phyloP scores from a whole-genome alignment of 2,329 filamentous ascomycete species.

The Diaporthe sp. region DNA sequence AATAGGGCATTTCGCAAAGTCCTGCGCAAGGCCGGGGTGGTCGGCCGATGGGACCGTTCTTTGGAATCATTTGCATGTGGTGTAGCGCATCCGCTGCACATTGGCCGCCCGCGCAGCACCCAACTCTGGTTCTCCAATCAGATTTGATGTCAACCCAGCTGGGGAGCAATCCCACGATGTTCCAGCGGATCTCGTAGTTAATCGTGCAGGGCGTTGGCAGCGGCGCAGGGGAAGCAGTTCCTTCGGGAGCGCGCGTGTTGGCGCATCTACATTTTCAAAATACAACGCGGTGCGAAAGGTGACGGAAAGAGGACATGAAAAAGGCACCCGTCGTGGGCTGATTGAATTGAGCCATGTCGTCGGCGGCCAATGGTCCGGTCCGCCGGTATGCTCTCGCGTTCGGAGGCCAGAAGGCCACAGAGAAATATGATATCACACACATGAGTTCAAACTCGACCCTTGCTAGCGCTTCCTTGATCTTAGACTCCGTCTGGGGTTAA shows the following conservation, averaged over 20 bases:
- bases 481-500: not conserved
- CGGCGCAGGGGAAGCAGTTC: not conserved
- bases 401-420: not conserved
- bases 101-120: constrained; percentile 11
- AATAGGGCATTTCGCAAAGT: constrained; percentile 38
- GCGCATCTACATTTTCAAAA: not conserved
- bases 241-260: not conserved
- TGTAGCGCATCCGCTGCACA: constrained; percentile 5
- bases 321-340: not conserved
- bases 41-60: constrained; percentile 30
- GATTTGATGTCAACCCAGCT: not conserved
- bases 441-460: not conserved
- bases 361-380: not conserved
- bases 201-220: constrained; percentile 31
- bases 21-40: constrained; percentile 27
- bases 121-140: constrained; percentile 8
- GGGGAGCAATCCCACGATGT: constrained; percentile 6
- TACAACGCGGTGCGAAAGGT: not conserved
- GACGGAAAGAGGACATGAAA: not conserved
- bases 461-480: constrained; percentile 10
- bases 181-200: constrained; percentile 27
- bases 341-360: not conserved
- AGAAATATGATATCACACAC: not conserved
- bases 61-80: constrained; percentile 39
- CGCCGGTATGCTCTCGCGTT: not conserved